Base-by-base conservation (phyloP, 2,329 filamentous ascomycete species). In the Diaporthe destruens region DNA sequence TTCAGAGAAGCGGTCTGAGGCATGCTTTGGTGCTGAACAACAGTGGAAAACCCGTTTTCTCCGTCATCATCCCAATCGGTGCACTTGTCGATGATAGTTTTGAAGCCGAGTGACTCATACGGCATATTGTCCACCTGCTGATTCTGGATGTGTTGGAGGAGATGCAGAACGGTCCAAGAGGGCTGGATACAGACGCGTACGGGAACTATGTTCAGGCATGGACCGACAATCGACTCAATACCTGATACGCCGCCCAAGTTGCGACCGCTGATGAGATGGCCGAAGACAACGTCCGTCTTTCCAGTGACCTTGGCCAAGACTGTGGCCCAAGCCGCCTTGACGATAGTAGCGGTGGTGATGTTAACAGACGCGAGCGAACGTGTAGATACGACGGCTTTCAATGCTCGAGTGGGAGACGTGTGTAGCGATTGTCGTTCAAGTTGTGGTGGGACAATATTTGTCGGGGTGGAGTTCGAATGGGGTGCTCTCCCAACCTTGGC, bases 251-350 rank as follows among this genome's bases (percentile, higher is more conserved):
- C 73, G 55, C 80, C 77, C 2, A 29, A 34, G 70, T 83, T 84
- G 71, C 83, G 82, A 2, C 83, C 83, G 44, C 79, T 81, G 61
- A 84, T 81, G 70, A 82, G 79, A 69, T 84, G 80, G 1, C 83
- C 83, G 47, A 85, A 85, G 16, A 84, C 80, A 53, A 84, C 77
- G 72, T 85, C 84, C 1, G 76, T 73, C 29, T 76, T 79, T n/a
- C 79, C 77, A 0, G 83, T 80, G 32, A 80, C 70, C 11, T 80
- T 79, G 4, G 82, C 81, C 6, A 86, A 76, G 14, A 82, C 81
- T 1, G 78, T 75, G 0, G 84, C 80, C 84, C 84, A 86, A 0
- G 84, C 84, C n/a, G 82, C 83, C 71, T 86, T 85, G 75, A 86
- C 77, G 25, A 85, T 69, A 0, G 83, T 85, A 9, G 84, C 84